Conservation (phyloP, 2,329 filamentous ascomycete species). For the Metarhizium robertsii region DNA sequence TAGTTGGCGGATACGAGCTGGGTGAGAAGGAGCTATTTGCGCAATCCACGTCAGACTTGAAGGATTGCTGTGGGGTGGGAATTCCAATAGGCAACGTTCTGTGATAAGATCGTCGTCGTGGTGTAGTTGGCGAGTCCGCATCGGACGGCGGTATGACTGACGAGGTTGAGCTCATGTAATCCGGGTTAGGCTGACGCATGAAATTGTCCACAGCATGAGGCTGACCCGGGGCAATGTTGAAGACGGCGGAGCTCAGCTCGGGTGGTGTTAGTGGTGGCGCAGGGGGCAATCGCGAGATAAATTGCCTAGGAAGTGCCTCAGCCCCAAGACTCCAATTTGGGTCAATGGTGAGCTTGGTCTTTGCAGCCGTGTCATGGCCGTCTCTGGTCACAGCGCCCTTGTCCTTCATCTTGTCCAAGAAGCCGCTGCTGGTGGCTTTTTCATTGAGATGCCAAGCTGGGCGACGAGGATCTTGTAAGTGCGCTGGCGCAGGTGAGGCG, state of each 20-base stretch:
- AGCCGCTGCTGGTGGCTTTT: conserved; percentile 11
- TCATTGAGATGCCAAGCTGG: conserved; percentile 17
- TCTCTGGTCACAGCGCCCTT: conserved; percentile 5
- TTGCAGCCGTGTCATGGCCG: conserved; percentile 7
- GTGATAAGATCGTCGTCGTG: conserved; percentile 33
- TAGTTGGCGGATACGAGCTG: conserved; percentile 40
- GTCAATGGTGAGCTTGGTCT: conserved; percentile 14
- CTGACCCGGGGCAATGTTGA: conserved; percentile 29
- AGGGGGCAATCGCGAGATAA: conserved; percentile 30
- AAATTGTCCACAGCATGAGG: conserved; percentile 23
- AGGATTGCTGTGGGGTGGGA: conserved; percentile 16
- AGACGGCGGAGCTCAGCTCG: conserved; percentile 30
- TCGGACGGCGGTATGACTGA: conserved; percentile 16
- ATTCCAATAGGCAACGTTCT: conserved; percentile 28
- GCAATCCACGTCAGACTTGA: conserved; percentile 14
- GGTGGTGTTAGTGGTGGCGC: conserved; percentile 42
- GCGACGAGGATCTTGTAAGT: conserved; percentile 10
- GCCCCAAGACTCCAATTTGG: conserved; percentile 15
- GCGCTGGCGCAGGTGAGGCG: conserved; percentile 8
- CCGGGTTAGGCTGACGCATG: conserved; percentile 41
- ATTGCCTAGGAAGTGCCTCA: conserved; percentile 18
- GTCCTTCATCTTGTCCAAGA: conserved; percentile 1
- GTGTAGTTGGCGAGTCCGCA: conserved; percentile 21
- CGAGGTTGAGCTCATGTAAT: conserved; percentile 32
- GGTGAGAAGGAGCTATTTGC: conserved; percentile 29